Percentiles rank a stretch among this genome's conserved stretches.
phyloP scores from a whole-genome alignment of 176 grass and related monocot species.

The Phoenix dactylifera region DNA sequence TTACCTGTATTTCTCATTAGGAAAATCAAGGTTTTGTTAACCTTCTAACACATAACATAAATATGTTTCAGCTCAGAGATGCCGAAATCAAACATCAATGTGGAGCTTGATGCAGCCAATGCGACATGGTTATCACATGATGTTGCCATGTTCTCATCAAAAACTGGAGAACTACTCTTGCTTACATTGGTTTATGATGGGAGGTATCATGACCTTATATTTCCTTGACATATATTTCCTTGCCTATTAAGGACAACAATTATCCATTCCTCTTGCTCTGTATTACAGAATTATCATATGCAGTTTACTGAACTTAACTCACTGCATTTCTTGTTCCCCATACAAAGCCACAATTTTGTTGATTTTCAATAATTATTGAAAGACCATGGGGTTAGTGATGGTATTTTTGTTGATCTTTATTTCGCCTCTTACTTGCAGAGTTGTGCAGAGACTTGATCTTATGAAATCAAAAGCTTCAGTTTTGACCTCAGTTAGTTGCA shows the following conservation, averaged over 20 bases:
- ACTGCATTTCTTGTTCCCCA: neutral
- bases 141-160: conserved; percentile 73
- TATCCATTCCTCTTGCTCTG: neutral
- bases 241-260: neutral
- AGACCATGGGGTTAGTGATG: too few relatives aligned
- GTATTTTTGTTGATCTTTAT: too few relatives aligned
- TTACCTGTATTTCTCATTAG: too few relatives aligned
- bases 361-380: neutral
- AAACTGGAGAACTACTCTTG: conserved; percentile 78
- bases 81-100: conserved; percentile 58
- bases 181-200: conserved; percentile 78
- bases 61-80: conserved; percentile 72
- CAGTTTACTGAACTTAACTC: neutral
- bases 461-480: conserved; percentile 89
- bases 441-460: conserved; percentile 92
- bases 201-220: conserved; percentile 22
- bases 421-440: conserved; percentile 32
- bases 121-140: conserved; percentile 83
- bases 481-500: conserved; percentile 69
- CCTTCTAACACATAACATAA: neutral
- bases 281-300: neutral
- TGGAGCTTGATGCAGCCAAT: conserved; percentile 92
- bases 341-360: neutral
- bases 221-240: neutral
- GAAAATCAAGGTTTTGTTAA: neutral